phyloP scores from a whole-genome alignment of 768 basidiomycete genomes.

The Hydnum rufescens region DNA sequence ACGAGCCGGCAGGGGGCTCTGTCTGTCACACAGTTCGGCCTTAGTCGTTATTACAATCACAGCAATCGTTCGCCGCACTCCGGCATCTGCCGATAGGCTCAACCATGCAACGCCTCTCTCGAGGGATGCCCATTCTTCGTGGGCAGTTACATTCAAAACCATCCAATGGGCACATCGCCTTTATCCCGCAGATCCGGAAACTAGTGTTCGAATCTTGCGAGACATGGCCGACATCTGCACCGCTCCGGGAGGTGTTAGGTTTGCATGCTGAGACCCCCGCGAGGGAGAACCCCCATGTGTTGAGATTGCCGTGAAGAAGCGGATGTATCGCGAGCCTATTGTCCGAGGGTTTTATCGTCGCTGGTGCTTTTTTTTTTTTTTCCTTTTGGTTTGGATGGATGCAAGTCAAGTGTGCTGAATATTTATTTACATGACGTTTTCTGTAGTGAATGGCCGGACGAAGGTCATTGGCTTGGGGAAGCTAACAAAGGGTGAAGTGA shows the following conservation, averaged over 20 bases:
- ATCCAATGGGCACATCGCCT: constrained; percentile 55
- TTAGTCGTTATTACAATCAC: no score
- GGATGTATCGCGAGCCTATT: constrained; percentile 57
- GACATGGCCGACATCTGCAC: constrained; percentile 54
- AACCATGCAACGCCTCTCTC: no score
- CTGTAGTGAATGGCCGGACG: constrained; percentile 65
- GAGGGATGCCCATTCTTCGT: constrained; percentile 28
- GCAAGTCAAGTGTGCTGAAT: constrained; percentile 11
- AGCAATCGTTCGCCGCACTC: no score
- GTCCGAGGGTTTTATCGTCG: constrained; percentile 67
- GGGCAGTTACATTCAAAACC: constrained; percentile 35
- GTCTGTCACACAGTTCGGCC: no score
- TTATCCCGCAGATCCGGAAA: constrained; percentile 62
- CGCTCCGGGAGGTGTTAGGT: constrained; percentile 48
- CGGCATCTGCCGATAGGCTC: no score
- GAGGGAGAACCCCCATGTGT: constrained; percentile 56
- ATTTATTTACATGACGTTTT: neutral
- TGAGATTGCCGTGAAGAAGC: constrained; percentile 64
- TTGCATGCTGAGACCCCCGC: constrained; percentile 47
- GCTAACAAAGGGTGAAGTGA: constrained; percentile 52
- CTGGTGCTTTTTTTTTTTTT: constrained; percentile 17
- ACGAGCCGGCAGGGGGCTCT: no score
- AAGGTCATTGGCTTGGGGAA: constrained; percentile 71
- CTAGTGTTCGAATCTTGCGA: constrained; percentile 82
- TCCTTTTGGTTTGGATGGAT: no score